Percentiles rank a stretch among this genome's conserved stretches.
Evolutionary conservation across 352 stramenopile genomes (phyloP).

Genomic region (Achlya hypogyna): DNA sequence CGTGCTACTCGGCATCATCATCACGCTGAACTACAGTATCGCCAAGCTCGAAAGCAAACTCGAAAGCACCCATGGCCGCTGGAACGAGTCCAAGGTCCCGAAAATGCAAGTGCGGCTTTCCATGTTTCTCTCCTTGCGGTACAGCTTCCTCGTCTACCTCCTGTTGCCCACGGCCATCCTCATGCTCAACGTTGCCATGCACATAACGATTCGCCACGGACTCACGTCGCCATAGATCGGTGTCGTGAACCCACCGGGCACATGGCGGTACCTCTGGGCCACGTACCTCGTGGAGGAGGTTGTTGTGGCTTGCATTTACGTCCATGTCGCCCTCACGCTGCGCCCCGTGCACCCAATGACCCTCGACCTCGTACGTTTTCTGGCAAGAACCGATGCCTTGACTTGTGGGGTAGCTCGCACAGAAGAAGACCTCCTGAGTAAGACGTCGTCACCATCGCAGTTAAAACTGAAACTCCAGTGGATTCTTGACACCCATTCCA

Average conservation of each 20-base stretch:
- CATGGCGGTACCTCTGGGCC: slow-evolving; percentile 54
- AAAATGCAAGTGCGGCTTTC: slow-evolving; percentile 63
- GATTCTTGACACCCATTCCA: too few species aligned
- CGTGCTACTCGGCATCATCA: slow-evolving; percentile 53
- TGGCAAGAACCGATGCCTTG: background rate
- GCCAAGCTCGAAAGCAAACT: slow-evolving; percentile 37
- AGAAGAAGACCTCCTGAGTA: background rate
- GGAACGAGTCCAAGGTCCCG: slow-evolving; percentile 47
- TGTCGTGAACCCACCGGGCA: slow-evolving; percentile 41
- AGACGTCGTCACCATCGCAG: too few species aligned
- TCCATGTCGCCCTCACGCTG: slow-evolving; percentile 32
- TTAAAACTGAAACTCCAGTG: too few species aligned
- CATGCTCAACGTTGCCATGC: slow-evolving; percentile 41
- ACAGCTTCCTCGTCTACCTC: slow-evolving; percentile 45
- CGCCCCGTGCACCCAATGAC: slow-evolving; percentile 32
- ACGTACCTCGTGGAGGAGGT: slow-evolving; percentile 41
- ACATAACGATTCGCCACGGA: background rate
- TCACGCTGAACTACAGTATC: slow-evolving; percentile 61
- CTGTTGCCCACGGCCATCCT: slow-evolving; percentile 45
- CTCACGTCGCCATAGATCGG: slow-evolving; percentile 27
- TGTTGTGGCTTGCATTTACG: slow-evolving; percentile 37
- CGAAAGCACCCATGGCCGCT: slow-evolving; percentile 32
- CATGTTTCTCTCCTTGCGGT: slow-evolving; percentile 59
- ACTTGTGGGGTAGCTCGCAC: background rate
- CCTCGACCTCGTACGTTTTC: background rate